Evolutionary conservation across 202 grass and related monocot species (phyloP).

Genomic region (Setaria italica): DNA sequence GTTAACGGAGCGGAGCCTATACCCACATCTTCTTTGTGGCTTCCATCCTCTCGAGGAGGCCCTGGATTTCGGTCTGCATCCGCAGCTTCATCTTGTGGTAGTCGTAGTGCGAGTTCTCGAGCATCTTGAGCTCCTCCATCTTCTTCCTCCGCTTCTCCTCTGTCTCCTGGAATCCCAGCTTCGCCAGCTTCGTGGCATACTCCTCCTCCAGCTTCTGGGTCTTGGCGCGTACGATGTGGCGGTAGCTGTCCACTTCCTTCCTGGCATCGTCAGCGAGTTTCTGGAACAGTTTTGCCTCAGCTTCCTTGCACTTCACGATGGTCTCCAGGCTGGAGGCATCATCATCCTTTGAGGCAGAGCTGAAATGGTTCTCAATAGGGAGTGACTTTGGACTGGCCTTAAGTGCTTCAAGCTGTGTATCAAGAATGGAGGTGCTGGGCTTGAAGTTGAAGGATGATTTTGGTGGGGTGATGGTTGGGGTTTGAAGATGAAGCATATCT

Average conservation of each 20-base stretch:
- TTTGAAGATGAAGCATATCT: slow-evolving; percentile 65
- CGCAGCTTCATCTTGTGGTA: slow-evolving; percentile 98
- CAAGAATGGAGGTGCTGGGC: slow-evolving; percentile 61
- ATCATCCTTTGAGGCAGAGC: slow-evolving; percentile 67
- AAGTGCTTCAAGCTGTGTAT: slow-evolving; percentile 60
- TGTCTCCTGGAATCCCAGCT: slow-evolving; percentile 73
- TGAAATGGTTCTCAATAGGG: slow-evolving; percentile 68
- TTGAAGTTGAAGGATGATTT: slow-evolving; percentile 83
- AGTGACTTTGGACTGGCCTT: slow-evolving; percentile 72
- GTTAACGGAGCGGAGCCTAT: slow-evolving; percentile 40
- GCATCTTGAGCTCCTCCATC: slow-evolving; percentile 86
- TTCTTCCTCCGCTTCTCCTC: slow-evolving; percentile 93
- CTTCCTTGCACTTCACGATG: slow-evolving; percentile 98
- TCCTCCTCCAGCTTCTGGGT: slow-evolving; percentile 94
- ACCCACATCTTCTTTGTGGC: slow-evolving; percentile 99
- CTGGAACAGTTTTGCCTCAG: slow-evolving; percentile 93
- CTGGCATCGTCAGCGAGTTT: slow-evolving; percentile 82
- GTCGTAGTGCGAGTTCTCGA: slow-evolving; percentile 87
- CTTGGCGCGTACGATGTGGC: slow-evolving; percentile 67
- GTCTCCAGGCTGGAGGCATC: slow-evolving; percentile 87
- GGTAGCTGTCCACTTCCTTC: slow-evolving; percentile 83
- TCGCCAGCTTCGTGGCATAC: slow-evolving; percentile 59
- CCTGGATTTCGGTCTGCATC: slow-evolving; percentile 97
- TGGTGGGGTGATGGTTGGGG: slow-evolving; percentile 54
- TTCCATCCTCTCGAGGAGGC: slow-evolving; percentile 98